Percentiles rank a stretch among this genome's conserved stretches.
These are phyloP conservation scores for Agrocybe praecox DNA, from an alignment of 768 basidiomycete genomes.

Conservation along the genomic window DNA sequence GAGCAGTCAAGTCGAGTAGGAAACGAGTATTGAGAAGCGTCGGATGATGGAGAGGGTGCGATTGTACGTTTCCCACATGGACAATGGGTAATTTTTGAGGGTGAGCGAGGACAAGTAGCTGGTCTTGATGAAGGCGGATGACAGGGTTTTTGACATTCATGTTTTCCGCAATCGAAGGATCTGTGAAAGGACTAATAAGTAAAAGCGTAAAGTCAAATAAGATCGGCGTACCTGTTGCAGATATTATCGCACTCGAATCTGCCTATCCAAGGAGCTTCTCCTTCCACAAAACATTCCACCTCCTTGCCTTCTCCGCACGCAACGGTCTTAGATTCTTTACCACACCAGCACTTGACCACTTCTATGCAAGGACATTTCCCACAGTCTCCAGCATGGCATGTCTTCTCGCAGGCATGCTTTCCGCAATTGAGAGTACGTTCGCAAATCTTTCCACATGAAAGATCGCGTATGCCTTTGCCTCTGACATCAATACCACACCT, in stretches of 20 bases:
- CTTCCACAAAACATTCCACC: conserved; percentile 40
- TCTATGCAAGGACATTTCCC: conserved; percentile 60
- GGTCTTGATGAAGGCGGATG: conserved; percentile 70
- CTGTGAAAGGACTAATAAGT: conserved; percentile 33
- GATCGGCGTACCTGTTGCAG: conserved; percentile 55
- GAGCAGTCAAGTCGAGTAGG: conserved; percentile 58
- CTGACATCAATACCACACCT: conserved; percentile 52
- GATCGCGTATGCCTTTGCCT: conserved; percentile 26
- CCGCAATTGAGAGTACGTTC: conserved; percentile 60
- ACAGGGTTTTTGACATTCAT: conserved; percentile 73
- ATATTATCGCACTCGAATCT: conserved; percentile 53
- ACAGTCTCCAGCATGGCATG: conserved; percentile 83
- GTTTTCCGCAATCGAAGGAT: conserved; percentile 75
- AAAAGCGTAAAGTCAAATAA: not conserved
- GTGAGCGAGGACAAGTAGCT: conserved; percentile 73
- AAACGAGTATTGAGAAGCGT: conserved; percentile 32
- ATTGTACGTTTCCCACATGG: conserved; percentile 78
- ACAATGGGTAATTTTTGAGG: conserved; percentile 67
- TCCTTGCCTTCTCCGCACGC: conserved; percentile 67
- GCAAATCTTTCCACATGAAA: conserved; percentile 49
- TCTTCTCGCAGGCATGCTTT: conserved; percentile 66
- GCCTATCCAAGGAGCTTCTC: conserved; percentile 64
- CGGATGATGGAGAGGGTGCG: conserved; percentile 31
- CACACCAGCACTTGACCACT: conserved; percentile 76
- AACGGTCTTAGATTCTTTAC: conserved; percentile 58